These are phyloP conservation scores for Trametes elegans DNA, from an alignment of 768 basidiomycete species.

Conservation along the genomic window DNA sequence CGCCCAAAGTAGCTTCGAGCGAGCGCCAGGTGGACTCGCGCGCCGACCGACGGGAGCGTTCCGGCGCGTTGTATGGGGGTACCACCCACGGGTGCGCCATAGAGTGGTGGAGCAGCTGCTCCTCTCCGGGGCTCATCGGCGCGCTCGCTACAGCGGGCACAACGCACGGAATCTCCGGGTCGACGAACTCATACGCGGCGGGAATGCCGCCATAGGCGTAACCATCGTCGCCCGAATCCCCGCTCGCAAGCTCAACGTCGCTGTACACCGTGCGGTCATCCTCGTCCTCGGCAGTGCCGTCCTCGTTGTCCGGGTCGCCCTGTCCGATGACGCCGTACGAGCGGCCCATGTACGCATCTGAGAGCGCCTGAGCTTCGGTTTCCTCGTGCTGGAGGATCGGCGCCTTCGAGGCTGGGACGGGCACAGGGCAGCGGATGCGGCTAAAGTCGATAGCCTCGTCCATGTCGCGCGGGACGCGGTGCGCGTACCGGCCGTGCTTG, in stretches of 20 bases:
- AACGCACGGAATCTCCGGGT: slow-evolving; percentile 15
- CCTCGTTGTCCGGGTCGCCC: background rate
- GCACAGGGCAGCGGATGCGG: slow-evolving; percentile 8
- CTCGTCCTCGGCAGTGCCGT: background rate
- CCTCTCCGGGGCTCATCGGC: slow-evolving; percentile 3
- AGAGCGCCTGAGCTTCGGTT: background rate
- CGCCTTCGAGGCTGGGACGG: background rate
- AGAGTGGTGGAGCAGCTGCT: background rate
- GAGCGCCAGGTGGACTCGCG: background rate
- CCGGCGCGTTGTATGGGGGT: slow-evolving; percentile 13
- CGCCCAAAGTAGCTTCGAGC: background rate
- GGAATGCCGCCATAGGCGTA: slow-evolving; percentile 5
- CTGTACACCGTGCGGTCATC: background rate
- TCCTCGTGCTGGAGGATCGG: background rate
- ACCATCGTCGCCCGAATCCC: slow-evolving; percentile 7
- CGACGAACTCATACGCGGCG: slow-evolving; percentile 16
- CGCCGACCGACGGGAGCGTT: background rate
- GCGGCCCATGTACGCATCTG: background rate
- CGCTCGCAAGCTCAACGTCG: background rate
- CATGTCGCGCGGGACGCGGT: background rate
- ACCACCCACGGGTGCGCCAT: slow-evolving; percentile 14
- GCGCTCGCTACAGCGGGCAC: slow-evolving; percentile 1
- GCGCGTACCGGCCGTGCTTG: slow-evolving; percentile 1
- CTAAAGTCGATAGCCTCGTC: slow-evolving; percentile 11
- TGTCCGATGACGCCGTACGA: slow-evolving; percentile 1